Base-by-base conservation (phyloP, 169 alveolate species). In the Cyclospora cayetanensis region DNA sequence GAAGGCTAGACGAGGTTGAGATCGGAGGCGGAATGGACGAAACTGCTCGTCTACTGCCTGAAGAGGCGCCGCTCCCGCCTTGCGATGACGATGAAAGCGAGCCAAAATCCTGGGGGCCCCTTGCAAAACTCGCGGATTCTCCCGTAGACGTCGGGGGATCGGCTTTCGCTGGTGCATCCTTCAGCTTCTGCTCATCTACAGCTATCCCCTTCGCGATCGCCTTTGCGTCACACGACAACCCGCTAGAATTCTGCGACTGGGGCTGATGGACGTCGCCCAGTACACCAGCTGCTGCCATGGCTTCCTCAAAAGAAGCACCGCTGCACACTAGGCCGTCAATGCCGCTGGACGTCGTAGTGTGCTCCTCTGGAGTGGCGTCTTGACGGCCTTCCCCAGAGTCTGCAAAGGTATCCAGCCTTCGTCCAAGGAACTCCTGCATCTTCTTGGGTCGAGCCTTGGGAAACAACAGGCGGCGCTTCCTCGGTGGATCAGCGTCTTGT, bases 371-470 rank as follows among this genome's bases (percentile, higher is more conserved):
- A 18, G 72, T 52, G 18, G 52, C 29, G 42, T 46, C 27, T 72
- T 31, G 34, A 11, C 72, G 12, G 18, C 22, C 72, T 46, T 79
- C 72, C n/a, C 53, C 12, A 29, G 88, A 42, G 7, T 79, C 88
- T 34, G 72, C 88, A 27, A 55, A 20, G 0, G 88, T 1, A 37
- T 79, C 50, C 74, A 79, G 50, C 22, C 70, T 34, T 34, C 88
- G 87, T 15, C 70, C 66, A 5, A 89, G 52, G 70, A 89, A 34
- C 63, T 89, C 93, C 46, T 74, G 88, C 90, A 89, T 42, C 82
- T 74, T 89, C 82, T 89, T 89, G 31, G 93, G 93, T 20, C 93
- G 93, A 25, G 93, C 93, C 82, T 89, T 89, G 41, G 93, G 89
- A 12, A 82, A 72, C 42, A 89, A 70, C 20, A 70, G 89, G 11